phyloP scores from a whole-genome alignment of 768 basidiomycete species.

The Mycena haematopus region DNA sequence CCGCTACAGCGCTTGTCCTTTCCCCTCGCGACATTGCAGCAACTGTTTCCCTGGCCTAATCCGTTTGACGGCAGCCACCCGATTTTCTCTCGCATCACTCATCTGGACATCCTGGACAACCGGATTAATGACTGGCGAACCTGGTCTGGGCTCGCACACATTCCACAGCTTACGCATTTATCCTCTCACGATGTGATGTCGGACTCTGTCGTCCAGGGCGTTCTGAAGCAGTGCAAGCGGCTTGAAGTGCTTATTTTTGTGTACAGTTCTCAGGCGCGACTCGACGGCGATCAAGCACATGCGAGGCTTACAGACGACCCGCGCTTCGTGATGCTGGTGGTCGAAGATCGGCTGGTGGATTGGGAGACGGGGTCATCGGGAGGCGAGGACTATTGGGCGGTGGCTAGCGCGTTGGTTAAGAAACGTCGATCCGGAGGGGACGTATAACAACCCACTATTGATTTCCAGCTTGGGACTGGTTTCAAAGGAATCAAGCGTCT shows the following conservation, averaged over 20 bases:
- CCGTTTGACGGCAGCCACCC: not conserved
- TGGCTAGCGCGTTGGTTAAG: not conserved
- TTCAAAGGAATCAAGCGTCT: too few relatives aligned
- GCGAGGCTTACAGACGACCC: not conserved
- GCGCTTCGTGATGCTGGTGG: not conserved
- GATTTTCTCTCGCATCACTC: not conserved
- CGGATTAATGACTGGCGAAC: not conserved
- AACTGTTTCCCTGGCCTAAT: not conserved
- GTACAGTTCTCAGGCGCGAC: not conserved
- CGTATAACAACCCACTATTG: too few relatives aligned
- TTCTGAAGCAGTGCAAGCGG: not conserved
- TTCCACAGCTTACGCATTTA: not conserved
- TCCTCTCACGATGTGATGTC: not conserved
- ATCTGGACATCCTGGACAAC: not conserved
- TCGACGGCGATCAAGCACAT: not conserved
- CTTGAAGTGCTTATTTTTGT: not conserved
- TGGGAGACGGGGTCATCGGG: conserved; percentile 1
- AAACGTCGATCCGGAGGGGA: not conserved
- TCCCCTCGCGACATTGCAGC: not conserved
- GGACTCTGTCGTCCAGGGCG: not conserved
- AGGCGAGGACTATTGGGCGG: conserved; percentile 2
- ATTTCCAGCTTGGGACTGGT: too few relatives aligned
- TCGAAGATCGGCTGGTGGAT: not conserved
- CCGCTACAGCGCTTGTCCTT: not conserved
- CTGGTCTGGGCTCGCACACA: not conserved